These are phyloP conservation scores for Pholiota molesta DNA, from an alignment of 768 basidiomycete species.

Conservation along the genomic window DNA sequence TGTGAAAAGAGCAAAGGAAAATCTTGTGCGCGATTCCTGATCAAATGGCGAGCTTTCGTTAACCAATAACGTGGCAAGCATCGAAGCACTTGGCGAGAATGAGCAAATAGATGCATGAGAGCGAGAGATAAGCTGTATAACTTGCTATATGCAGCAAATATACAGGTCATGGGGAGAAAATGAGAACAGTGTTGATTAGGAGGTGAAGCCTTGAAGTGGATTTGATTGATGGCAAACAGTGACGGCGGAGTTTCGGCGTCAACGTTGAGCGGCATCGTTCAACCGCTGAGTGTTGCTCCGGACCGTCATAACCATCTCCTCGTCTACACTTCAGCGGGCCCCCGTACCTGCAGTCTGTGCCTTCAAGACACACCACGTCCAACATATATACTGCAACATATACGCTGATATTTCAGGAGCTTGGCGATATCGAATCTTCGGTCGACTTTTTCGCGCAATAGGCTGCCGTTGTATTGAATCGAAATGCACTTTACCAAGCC, in stretches of 20 bases:
- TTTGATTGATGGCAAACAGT: background rate
- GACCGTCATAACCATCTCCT: background rate
- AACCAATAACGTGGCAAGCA: background rate
- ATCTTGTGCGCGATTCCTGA: conserved; percentile 16
- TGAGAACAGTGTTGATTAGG: background rate
- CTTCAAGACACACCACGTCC: background rate
- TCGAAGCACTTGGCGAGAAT: background rate
- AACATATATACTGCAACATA: background rate
- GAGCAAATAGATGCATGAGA: background rate
- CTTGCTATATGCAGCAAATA: background rate
- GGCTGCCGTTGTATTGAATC: background rate
- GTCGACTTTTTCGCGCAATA: conserved; percentile 51
- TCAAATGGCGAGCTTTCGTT: conserved; percentile 12
- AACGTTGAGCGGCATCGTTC: background rate
- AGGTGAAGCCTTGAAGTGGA: no score
- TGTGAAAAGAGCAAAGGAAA: conserved; percentile 1
- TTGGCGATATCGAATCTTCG: conserved; percentile 49
- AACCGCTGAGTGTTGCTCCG: background rate
- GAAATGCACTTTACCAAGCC: conserved; percentile 88
- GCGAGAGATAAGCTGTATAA: background rate
- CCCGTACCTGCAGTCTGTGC: background rate
- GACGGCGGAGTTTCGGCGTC: background rate
- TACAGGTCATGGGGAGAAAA: background rate
- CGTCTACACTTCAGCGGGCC: background rate
- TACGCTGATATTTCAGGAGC: background rate